Conservation (phyloP, 805 yeast genomes). For the Priceomyces carsonii region DNA sequence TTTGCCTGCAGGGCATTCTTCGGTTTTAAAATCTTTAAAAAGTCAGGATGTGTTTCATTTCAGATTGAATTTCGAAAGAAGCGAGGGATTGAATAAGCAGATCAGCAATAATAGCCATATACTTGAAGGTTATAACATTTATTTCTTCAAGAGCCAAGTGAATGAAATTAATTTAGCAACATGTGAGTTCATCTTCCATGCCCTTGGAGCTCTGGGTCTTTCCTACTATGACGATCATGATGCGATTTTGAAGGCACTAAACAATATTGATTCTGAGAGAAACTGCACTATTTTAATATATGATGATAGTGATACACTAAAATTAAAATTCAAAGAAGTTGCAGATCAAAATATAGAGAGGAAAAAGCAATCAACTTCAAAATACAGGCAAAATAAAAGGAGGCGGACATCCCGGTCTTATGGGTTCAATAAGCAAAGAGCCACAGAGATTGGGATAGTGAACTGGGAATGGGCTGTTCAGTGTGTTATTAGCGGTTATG, state of each 20-base stretch:
- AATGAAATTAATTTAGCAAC: constrained; percentile 30
- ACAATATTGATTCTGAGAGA: background rate
- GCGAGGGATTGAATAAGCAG: constrained; percentile 39
- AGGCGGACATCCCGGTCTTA: too few relatives aligned
- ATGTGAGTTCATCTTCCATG: constrained; percentile 45
- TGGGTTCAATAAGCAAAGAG: too few relatives aligned
- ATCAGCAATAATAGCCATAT: constrained; percentile 37
- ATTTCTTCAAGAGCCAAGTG: constrained; percentile 33
- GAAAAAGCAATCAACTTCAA: background rate
- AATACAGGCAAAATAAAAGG: constrained; percentile 5
- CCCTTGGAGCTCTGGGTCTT: constrained; percentile 43
- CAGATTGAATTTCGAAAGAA: constrained; percentile 33
- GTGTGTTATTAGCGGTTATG: constrained; percentile 47
- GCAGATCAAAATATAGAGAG: background rate
- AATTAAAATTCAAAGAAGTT: background rate
- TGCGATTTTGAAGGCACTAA: constrained; percentile 10
- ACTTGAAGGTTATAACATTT: constrained; percentile 30
- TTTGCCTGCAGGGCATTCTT: constrained; percentile 73
- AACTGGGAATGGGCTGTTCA: constrained; percentile 73
- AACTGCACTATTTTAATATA: constrained; percentile 21
- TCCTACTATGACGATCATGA: constrained; percentile 7
- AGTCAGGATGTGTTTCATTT: constrained; percentile 52
- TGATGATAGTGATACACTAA: constrained; percentile 20
- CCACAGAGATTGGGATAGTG: constrained; percentile 38
- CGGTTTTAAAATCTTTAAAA: constrained; percentile 40